These are phyloP conservation scores for Ganoderma boninense DNA, from an alignment of 1,284 basidiomycete species.

Conservation along the genomic window DNA sequence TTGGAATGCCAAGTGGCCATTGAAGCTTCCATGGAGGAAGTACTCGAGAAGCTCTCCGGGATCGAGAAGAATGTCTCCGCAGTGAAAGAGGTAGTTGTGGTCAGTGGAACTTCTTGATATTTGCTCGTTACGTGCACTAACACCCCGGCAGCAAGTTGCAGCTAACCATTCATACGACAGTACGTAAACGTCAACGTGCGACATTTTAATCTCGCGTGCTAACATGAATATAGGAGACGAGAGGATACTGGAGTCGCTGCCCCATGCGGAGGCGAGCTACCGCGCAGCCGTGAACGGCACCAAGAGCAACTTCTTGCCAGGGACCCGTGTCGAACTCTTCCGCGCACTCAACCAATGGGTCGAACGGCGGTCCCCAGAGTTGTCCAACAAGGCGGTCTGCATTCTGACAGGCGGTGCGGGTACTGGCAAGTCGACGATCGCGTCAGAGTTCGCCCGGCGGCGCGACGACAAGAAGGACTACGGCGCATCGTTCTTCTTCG, in stretches of 20 bases:
- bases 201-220: too few species aligned
- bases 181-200: background rate
- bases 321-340: constrained; percentile 19
- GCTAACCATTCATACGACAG: background rate
- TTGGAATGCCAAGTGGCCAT: constrained; percentile 5
- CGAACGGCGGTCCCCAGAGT: background rate
- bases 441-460: constrained; percentile 22
- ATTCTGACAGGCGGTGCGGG: constrained; percentile 25
- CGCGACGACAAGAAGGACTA: constrained; percentile 6
- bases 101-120: background rate
- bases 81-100: background rate
- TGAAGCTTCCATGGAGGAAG: background rate
- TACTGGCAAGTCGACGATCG: constrained; percentile 32
- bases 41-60: background rate
- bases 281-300: constrained; percentile 7
- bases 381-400: constrained; percentile 7
- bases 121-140: background rate
- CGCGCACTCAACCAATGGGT: constrained; percentile 18
- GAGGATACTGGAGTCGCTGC: constrained; percentile 10
- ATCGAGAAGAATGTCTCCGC: background rate
- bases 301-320: constrained; percentile 26
- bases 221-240: constrained; percentile 2
- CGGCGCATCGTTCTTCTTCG: constrained; percentile 21
- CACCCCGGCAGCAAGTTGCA: background rate
- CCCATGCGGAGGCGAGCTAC: constrained; percentile 17